Conservation (phyloP, 805 yeast species). For the Starmerella apicola region DNA sequence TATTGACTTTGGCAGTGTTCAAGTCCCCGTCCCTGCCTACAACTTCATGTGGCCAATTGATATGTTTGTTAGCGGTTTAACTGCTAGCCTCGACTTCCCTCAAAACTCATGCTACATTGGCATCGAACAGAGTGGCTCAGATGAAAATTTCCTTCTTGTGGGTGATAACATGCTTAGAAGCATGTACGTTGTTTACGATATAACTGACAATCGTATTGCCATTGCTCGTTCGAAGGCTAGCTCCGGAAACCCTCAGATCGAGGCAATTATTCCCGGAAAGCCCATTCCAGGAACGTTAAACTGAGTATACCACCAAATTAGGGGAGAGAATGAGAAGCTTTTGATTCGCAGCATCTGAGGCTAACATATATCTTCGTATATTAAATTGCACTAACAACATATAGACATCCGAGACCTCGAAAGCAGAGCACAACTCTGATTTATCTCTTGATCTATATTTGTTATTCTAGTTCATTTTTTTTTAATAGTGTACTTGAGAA, state of each 20-base stretch:
- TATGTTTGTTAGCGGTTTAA: slow-evolving; percentile 22
- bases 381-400: no score
- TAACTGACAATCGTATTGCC: slow-evolving; percentile 43
- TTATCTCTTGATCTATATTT: no score
- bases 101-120: slow-evolving; percentile 29
- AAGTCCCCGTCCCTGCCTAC: slow-evolving; percentile 25
- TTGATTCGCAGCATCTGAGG: no score
- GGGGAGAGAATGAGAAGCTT: no score
- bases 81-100: slow-evolving; percentile 26
- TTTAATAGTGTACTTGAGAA: no score
- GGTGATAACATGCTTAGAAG: slow-evolving; percentile 54
- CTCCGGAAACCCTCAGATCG: slow-evolving; percentile 19
- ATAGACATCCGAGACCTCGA: no score
- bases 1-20: slow-evolving; percentile 24
- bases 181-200: slow-evolving; percentile 52
- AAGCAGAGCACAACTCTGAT: no score
- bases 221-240: slow-evolving; percentile 35
- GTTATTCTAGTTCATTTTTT: no score
- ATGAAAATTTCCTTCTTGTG: slow-evolving; percentile 32
- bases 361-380: no score
- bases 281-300: slow-evolving; percentile 20
- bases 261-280: slow-evolving; percentile 20
- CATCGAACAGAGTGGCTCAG: slow-evolving; percentile 22
- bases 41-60: slow-evolving; percentile 29
- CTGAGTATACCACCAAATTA: no score